A percentile compares a stretch with the other conserved stretches of the same genome.
Evolutionary conservation across 2,329 filamentous ascomycete genomes (phyloP).

Genomic region (Penicillium sp.): DNA sequence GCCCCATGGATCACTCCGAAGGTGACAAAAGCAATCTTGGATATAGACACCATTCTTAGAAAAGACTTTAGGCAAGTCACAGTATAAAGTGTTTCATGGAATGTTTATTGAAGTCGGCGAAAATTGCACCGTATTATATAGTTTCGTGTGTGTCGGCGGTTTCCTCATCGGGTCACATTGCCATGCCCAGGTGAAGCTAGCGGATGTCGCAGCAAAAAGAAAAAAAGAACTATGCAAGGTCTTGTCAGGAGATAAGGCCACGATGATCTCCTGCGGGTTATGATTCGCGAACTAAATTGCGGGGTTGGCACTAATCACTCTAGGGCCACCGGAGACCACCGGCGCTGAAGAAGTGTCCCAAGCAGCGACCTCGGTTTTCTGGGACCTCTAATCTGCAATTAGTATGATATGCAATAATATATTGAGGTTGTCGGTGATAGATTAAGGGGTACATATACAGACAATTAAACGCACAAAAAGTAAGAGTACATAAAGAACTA

Average conservation of each 20-base stretch:
- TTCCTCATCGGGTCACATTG: not conserved
- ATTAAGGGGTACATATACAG: too few species aligned
- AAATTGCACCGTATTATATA: not conserved
- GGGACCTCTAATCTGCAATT: not conserved
- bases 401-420: not conserved
- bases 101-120: not conserved
- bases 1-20: conserved; percentile 11
- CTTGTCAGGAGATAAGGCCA: not conserved
- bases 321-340: conserved; percentile 3
- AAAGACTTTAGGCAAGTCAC: not conserved
- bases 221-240: not conserved
- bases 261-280: not conserved
- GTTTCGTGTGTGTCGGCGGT: not conserved
- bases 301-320: not conserved
- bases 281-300: not conserved
- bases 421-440: not conserved
- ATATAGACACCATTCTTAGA: conserved; percentile 11
- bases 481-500: not conserved
- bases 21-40: conserved; percentile 8
- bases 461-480: not conserved
- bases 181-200: not conserved
- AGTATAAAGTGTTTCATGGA: too few species aligned
- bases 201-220: not conserved
- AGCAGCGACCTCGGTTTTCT: not conserved
- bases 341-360: not conserved